Evolutionary conservation across 73 alveolate genomes (phyloP), one percentile per base, ranked within the genome.

Genomic region (Paramecium caudatum): DNA sequence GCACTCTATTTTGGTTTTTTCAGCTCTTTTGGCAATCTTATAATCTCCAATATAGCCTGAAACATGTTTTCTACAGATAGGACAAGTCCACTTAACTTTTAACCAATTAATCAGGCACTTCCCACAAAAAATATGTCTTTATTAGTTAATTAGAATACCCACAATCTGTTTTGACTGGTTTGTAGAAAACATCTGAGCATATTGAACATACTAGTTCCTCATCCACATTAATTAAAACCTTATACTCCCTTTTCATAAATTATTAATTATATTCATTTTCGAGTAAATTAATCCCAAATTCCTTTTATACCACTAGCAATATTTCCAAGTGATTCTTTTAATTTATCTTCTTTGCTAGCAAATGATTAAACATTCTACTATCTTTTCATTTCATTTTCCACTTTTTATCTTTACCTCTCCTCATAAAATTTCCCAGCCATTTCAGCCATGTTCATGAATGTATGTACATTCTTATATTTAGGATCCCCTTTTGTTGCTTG

Each of bases 261-360:
- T 27, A 55, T 5, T 55, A 19, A 55, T 27, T 55, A 23, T 27
- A 55, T 55, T 55, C 80, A 55, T 55, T 55, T 55, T 55, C 30
- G 12, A 65, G 83, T 65, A 65, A 65, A 65, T 65, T 65, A 33
- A 65, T 65, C 49, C 83, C 83, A 65, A 25, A 15, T 25, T 12
- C 49, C 34, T 65, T 65, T 65, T 12, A 36, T 36, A 25, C 49
- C 49, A 13, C 32, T 65, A 25, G 32, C 39, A 12, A 65, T 65
- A 5, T 65, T 65, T 3, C 39, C 7, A 0, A 65, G 7, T 15
- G 83, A 12, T 1, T 65, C 49, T 36, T 65, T n/a, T 6, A 65
- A 43, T n/a, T 65, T 33, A 1, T 13, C 49, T 32, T 65, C 83
- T 65, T 36, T 32, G 7, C 4, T 16, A 3, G 25, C 19, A 65